Evolutionary conservation across 371 early-diverging fungal genomes (phyloP), one percentile per base, ranked within the genome.

Genomic region (Circinella minor): DNA sequence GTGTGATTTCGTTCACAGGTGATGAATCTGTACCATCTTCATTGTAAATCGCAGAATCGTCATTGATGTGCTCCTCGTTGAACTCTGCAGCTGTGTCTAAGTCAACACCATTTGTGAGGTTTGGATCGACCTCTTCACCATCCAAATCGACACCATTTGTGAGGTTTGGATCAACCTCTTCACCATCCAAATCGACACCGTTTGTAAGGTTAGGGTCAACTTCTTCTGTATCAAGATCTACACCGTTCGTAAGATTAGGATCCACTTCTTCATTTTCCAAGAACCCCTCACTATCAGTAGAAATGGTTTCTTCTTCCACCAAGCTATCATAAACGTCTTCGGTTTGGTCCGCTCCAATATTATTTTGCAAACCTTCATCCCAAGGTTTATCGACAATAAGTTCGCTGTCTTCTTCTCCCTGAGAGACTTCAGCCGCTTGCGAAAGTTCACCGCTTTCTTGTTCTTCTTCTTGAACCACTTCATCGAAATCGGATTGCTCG

Each of bases 371-470:
- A 47, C 7, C 17, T 46, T 55, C 67, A 36, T 67, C 67, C 67
- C 60, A 57, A 18, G 67, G 67, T 4, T 13, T 20, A 17, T 67
- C 67, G 4, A 57, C 57, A 38, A 57, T 34, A 11, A 59, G 38
- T n/a, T 66, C 66, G 13, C 59, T 59, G 6, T 57, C 66, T 61
- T 61, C 62, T 46, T 61, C 62, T n/a, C 20, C 62, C 17, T 61
- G 43, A 43, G 43, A 27, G 27, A 2, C 11, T 43, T 43, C 43
- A 3, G 3, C 43, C 6, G 43, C 62, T 7, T 20, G 37, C 27
- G 36, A 36, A 20, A 36, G 37, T 36, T 39, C 61, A 14, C 18
- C 37, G 11, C 14, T 11, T 6, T 36, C 20, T n/a, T 47, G 18
- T 14, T 4, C 47, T 27, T 63, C 64, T 51, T 36, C 55, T 27